These are phyloP conservation scores for Eucalyptus marginata DNA, from an alignment of 345 rosid species.

Conservation along the genomic window DNA sequence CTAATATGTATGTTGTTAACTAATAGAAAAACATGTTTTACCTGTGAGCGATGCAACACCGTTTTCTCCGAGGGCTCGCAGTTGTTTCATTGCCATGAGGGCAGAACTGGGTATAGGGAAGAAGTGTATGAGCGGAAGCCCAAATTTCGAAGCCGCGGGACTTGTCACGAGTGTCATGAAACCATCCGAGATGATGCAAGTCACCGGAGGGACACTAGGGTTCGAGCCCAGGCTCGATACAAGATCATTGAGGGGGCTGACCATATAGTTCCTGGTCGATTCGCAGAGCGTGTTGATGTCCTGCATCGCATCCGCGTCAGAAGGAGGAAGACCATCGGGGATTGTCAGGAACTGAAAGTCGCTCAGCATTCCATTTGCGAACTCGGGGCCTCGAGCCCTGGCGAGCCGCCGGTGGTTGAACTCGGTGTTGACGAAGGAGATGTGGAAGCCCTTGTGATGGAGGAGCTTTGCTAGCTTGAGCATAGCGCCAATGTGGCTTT, in stretches of 20 bases:
- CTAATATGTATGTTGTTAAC: neutral
- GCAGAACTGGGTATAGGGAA: neutral
- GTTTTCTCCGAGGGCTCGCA: neutral
- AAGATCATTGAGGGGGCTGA: neutral
- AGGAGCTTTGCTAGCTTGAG: slow-evolving; percentile 6
- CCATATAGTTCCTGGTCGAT: neutral
- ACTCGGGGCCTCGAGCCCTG: neutral
- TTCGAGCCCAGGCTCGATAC: neutral
- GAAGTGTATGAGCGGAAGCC: neutral
- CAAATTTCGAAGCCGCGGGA: neutral
- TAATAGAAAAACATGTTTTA: neutral
- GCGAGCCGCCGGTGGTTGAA: slow-evolving; percentile 3
- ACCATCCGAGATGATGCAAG: neutral
- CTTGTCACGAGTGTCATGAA: neutral
- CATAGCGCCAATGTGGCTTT: slow-evolving; percentile 6
- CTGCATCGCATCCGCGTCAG: neutral
- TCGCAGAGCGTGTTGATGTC: neutral
- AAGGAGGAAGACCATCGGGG: slow-evolving; percentile 2
- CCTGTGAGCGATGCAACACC: neutral
- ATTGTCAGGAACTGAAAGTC: neutral
- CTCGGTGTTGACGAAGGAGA: slow-evolving; percentile 8
- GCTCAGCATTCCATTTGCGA: neutral
- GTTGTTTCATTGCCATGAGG: neutral
- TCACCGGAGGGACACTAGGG: neutral
- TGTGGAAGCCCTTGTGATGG: neutral